Conservation (phyloP, 192 early-diverging fungal genomes). For the Chytriomyces sp. region DNA sequence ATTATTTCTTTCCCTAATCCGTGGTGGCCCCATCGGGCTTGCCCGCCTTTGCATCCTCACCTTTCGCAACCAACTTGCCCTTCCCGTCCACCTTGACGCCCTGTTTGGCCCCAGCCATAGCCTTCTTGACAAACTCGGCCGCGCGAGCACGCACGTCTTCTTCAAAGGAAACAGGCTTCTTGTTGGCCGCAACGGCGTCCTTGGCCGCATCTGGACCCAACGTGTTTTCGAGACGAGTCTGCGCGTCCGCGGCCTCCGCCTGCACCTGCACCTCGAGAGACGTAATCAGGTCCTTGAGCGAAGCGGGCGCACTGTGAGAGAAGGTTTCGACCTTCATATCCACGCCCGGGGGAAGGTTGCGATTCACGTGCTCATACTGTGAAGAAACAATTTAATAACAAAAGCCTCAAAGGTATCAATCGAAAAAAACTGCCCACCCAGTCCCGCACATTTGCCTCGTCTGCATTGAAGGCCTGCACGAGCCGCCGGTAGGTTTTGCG, state of each 20-base stretch:
- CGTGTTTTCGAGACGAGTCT: slow-evolving; percentile 1
- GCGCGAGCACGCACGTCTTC: slow-evolving; percentile 25
- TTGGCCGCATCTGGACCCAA: slow-evolving; percentile 12
- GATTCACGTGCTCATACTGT: slow-evolving; percentile 65
- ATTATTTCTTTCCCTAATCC: background rate
- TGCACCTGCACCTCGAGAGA: background rate
- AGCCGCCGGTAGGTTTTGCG: slow-evolving; percentile 82
- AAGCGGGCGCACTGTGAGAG: background rate
- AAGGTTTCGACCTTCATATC: slow-evolving; percentile 72
- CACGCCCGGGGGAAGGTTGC: slow-evolving; percentile 83
- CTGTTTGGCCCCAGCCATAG: background rate
- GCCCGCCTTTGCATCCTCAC: background rate
- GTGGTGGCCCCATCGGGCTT: background rate
- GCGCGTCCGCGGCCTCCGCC: background rate
- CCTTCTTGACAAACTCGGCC: slow-evolving; percentile 21
- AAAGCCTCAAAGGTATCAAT: too few relatives aligned
- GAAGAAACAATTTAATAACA: background rate
- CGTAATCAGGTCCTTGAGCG: background rate
- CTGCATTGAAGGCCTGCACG: slow-evolving; percentile 78
- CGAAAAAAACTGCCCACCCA: slow-evolving; percentile 52
- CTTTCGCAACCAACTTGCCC: background rate
- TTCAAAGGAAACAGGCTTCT: slow-evolving; percentile 16
- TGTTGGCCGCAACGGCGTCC: background rate
- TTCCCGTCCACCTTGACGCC: background rate
- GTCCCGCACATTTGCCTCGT: slow-evolving; percentile 69